Base-by-base conservation (phyloP, 768 basidiomycete species). In the Epithele typhae region DNA sequence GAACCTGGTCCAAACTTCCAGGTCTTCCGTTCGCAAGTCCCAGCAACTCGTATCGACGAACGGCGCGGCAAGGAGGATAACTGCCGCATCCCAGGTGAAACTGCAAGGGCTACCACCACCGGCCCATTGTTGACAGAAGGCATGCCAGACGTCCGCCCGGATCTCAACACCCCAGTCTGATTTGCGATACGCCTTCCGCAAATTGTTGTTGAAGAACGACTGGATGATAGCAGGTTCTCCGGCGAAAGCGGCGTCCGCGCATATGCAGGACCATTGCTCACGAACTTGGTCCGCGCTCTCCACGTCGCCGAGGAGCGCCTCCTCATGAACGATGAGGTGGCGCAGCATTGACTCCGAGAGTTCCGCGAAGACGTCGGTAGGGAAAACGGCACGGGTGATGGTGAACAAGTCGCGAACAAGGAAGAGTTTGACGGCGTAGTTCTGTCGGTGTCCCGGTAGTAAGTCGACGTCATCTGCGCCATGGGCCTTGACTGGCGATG, bases 381-480 rank as follows among this genome's bases (percentile, higher is more conserved):
- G 72, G 51, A 84, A 68, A 7, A 68, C 59, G 3, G 59, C 60
- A 25, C 69, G 71, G 43, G 76, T 66, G 34, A 64, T 61, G 1
- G 61, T 55, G 84, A 84, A 87, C 27, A 88, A 71, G n/a, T 74
- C 70, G 19, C 73, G 73, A 8, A 79, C 68, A 17, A 84, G 62
- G 4, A 65, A 66, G n/a, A 89, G 61, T 59, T 82, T 87, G 43
- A 84, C 61, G 14, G 67, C 75, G 54, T 60, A 64, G 61, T 74
- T 78, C 59, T 41, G 57, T 23, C 54, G 49, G 14, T 40, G 57
- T 23, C 38, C 25, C 4, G 57, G 51, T 2, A 53, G 30, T n/a
- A n/a, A n/a, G n/a, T n/a, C n/a, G 6, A 47, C 43, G 25, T 42
- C 40, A 8, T 42, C 35, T 2, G 25, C 6, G 25, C 18, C 34